A percentile compares a stretch with the other conserved stretches of the same genome.
Evolutionary conservation across 768 basidiomycete genomes (phyloP).

Genomic region (Pholiota microspora): DNA sequence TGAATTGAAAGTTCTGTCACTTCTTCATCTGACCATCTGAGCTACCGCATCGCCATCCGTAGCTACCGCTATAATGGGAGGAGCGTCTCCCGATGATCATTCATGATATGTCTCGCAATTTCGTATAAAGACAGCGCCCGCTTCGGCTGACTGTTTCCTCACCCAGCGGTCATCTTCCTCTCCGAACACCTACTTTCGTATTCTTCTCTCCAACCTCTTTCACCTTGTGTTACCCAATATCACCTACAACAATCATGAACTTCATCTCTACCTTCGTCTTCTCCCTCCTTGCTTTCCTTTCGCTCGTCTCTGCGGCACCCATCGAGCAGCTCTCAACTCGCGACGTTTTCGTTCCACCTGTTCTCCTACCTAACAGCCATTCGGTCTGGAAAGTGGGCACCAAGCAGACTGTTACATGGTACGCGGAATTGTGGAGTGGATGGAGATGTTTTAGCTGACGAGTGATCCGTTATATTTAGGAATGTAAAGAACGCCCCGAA

Average conservation of each 20-base stretch:
- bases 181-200: neutral
- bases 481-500: constrained; percentile 36
- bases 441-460: constrained; percentile 13
- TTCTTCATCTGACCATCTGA: constrained; percentile 1
- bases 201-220: constrained; percentile 1
- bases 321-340: constrained; percentile 17
- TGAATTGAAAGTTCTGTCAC: neutral
- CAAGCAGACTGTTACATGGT: constrained; percentile 31
- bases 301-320: constrained; percentile 25
- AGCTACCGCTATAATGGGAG: constrained; percentile 6
- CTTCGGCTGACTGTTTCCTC: constrained; percentile 7
- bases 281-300: constrained; percentile 23
- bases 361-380: constrained; percentile 22
- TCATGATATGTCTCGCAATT: constrained; percentile 5
- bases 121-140: constrained; percentile 16
- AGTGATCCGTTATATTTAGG: constrained; percentile 22
- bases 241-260: constrained; percentile 15
- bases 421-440: constrained; percentile 10
- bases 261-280: constrained; percentile 22
- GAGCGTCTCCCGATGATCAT: constrained; percentile 4
- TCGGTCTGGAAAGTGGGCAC: constrained; percentile 29
- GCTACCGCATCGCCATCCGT: constrained; percentile 13
- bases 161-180: constrained; percentile 19
- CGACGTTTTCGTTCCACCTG: constrained; percentile 33
- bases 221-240: constrained; percentile 3